Evolutionary conservation across 441 rosid genomes (phyloP).

Genomic region (Capsella rubella): DNA sequence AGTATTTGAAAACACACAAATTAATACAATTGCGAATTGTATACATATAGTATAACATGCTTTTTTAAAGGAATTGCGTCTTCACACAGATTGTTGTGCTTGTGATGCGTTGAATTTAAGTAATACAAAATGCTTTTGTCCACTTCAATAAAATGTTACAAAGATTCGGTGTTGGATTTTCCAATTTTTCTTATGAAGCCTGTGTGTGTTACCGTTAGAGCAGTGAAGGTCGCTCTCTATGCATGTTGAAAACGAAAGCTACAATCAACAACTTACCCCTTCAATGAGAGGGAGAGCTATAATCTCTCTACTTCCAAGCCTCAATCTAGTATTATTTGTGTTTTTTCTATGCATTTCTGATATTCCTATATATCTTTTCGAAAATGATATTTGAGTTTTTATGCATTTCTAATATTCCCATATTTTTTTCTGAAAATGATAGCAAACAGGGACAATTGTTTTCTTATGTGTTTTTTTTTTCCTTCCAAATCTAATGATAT

Average conservation of each 20-base stretch:
- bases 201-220: constrained; percentile 42
- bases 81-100: constrained; percentile 27
- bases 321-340: background rate
- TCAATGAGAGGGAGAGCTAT: constrained; percentile 44
- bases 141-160: constrained; percentile 37
- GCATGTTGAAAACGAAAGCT: constrained; percentile 47
- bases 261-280: constrained; percentile 44
- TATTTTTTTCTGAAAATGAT: constrained; percentile 12
- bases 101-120: constrained; percentile 36
- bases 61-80: constrained; percentile 14
- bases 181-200: constrained; percentile 26
- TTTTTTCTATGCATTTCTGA: background rate
- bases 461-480: background rate
- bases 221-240: constrained; percentile 47
- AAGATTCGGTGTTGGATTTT: constrained; percentile 49
- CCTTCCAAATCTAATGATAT: background rate
- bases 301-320: constrained; percentile 10
- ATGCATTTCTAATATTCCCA: background rate
- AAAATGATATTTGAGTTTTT: constrained; percentile 22
- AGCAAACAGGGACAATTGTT: constrained; percentile 14
- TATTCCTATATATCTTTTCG: constrained; percentile 1
- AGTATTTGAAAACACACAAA: background rate
- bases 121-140: constrained; percentile 30
- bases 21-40: background rate
- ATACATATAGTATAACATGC: background rate